Conservation (phyloP, 2,329 filamentous ascomycete genomes). For the Phoma sp. region DNA sequence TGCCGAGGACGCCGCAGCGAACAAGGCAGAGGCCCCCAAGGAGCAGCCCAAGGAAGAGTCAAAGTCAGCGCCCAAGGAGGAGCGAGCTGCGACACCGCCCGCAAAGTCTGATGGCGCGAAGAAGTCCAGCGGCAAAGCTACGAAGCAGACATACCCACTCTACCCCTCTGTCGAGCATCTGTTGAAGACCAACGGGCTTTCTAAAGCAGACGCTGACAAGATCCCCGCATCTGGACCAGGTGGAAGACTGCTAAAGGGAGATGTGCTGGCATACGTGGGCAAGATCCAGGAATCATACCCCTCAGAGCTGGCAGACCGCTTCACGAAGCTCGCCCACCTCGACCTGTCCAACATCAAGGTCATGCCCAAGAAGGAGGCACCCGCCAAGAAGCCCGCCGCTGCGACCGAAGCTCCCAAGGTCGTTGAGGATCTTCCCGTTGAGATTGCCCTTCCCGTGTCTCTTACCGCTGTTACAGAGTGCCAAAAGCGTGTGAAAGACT, state of each 20-base stretch:
- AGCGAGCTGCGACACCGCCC: conserved; percentile 42
- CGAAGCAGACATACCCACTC: conserved; percentile 73
- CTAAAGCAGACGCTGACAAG: conserved; percentile 75
- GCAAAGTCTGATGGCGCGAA: conserved; percentile 38
- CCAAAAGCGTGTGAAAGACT: conserved; percentile 79
- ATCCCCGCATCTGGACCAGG: conserved; percentile 88
- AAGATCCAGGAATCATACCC: conserved; percentile 76
- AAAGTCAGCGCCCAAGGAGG: conserved; percentile 39
- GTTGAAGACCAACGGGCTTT: conserved; percentile 78
- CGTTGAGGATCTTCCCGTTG: conserved; percentile 57
- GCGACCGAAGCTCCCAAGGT: conserved; percentile 44
- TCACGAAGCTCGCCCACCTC: conserved; percentile 79
- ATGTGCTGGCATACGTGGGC: conserved; percentile 89
- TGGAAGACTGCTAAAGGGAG: conserved; percentile 90
- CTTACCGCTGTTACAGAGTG: conserved; percentile 78
- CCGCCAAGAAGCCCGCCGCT: conserved; percentile 55
- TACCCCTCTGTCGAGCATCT: conserved; percentile 85
- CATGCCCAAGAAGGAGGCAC: conserved; percentile 56
- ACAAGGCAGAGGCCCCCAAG: conserved; percentile 46
- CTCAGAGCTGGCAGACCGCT: conserved; percentile 70
- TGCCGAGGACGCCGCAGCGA: conserved; percentile 63
- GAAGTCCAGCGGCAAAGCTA: conserved; percentile 54
- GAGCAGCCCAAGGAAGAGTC: conserved; percentile 36
- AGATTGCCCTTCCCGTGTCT: conserved; percentile 77
- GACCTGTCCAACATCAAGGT: conserved; percentile 96